Conservation (phyloP, 148 eudicot species). For the Rhododendron williamsianum region DNA sequence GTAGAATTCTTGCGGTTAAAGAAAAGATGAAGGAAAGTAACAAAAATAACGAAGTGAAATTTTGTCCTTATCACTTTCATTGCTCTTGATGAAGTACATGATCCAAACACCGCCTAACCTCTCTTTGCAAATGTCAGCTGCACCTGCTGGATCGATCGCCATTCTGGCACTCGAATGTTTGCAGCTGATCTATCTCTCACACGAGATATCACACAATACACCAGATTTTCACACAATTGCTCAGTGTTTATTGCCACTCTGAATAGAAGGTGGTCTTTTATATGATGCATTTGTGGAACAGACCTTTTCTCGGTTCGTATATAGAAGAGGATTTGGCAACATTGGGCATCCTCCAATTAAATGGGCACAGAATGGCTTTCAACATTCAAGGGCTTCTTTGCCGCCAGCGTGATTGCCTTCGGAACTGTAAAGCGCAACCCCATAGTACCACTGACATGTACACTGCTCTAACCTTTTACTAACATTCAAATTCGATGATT, state of each 20-base stretch:
- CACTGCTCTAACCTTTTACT: slow-evolving; percentile 24
- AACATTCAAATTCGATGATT: slow-evolving; percentile 26
- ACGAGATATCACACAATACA: slow-evolving; percentile 6
- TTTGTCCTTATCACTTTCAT: neutral
- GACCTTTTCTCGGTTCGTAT: slow-evolving; percentile 1
- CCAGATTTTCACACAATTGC: neutral
- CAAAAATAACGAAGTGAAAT: neutral
- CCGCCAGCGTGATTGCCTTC: neutral
- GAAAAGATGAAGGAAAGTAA: neutral
- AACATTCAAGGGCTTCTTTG: neutral
- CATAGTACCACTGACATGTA: slow-evolving; percentile 19
- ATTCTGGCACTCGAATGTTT: neutral
- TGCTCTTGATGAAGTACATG: neutral
- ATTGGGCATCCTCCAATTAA: neutral
- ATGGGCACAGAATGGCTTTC: slow-evolving; percentile 2
- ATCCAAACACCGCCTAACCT: neutral
- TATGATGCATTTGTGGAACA: neutral
- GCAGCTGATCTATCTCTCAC: slow-evolving; percentile 10
- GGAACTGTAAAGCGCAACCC: slow-evolving; percentile 14
- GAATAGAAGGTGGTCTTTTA: slow-evolving; percentile 1
- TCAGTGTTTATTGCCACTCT: neutral
- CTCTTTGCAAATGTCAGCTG: slow-evolving; percentile 19
- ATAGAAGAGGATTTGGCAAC: neutral
- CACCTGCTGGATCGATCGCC: slow-evolving; percentile 14
- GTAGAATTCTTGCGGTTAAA: neutral